Evolutionary conservation across 805 yeast genomes (phyloP).

Genomic region (Cephaloascus albidus): DNA sequence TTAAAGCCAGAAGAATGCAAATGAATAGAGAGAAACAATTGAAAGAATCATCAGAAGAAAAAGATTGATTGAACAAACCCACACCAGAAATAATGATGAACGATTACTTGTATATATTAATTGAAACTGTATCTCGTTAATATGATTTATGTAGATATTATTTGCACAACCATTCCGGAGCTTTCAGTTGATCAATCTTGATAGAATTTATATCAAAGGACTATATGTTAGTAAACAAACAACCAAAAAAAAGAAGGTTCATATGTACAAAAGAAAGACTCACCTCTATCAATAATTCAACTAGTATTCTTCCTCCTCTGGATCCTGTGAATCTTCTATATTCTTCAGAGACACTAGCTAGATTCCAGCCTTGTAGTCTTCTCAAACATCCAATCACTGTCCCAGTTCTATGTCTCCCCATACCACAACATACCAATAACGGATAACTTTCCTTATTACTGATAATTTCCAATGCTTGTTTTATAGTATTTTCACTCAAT

Average conservation of each 20-base stretch:
- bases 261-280: not conserved
- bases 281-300: slow-evolving; percentile 76
- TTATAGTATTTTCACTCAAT: slow-evolving; percentile 71
- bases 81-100: no score
- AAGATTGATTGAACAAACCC: no score
- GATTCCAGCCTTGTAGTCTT: slow-evolving; percentile 93
- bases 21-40: slow-evolving; percentile 16
- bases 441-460: slow-evolving; percentile 73
- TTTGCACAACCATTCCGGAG: slow-evolving; percentile 40
- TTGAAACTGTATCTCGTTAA: no score
- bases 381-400: slow-evolving; percentile 92
- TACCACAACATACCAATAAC: slow-evolving; percentile 86
- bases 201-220: slow-evolving; percentile 44
- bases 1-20: slow-evolving; percentile 19
- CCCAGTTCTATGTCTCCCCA: slow-evolving; percentile 98
- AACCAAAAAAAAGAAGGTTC: not conserved
- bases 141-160: no score
- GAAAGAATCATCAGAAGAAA: slow-evolving; percentile 4
- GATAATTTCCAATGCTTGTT: slow-evolving; percentile 69
- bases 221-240: slow-evolving; percentile 1
- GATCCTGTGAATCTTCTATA: slow-evolving; percentile 90
- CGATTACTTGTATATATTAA: not conserved
- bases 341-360: slow-evolving; percentile 89
- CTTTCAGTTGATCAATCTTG: slow-evolving; percentile 25
- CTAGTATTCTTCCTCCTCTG: slow-evolving; percentile 85